Evolutionary conservation across 805 yeast species (phyloP).

Genomic region (Candida dajiaensis): DNA sequence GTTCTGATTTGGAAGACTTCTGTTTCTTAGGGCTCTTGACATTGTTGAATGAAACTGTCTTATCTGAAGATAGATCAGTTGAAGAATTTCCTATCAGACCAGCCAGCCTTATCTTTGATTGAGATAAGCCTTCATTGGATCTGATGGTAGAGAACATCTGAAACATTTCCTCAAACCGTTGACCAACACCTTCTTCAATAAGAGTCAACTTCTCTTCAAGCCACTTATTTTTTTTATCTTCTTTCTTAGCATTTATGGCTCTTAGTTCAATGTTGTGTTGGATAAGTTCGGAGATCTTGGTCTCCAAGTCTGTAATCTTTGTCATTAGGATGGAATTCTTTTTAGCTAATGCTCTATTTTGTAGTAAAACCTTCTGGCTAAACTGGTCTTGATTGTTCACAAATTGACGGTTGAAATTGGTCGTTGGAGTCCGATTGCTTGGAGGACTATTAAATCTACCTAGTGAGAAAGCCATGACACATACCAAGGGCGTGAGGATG

Average conservation of each 20-base stretch:
- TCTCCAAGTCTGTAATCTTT: slow-evolving; percentile 48
- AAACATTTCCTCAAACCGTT: slow-evolving; percentile 40
- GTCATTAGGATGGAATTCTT: slow-evolving; percentile 48
- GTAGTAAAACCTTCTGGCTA: slow-evolving; percentile 25
- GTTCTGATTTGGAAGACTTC: slow-evolving; percentile 18
- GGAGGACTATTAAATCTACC: slow-evolving; percentile 15
- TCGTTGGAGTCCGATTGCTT: background rate
- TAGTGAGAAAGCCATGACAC: slow-evolving; percentile 23
- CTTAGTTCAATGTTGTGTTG: slow-evolving; percentile 43
- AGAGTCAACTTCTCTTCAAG: slow-evolving; percentile 31
- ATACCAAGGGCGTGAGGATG: background rate
- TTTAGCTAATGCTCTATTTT: slow-evolving; percentile 54
- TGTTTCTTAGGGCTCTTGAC: slow-evolving; percentile 19
- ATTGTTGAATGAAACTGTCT: slow-evolving; percentile 21
- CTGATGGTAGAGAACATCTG: slow-evolving; percentile 37
- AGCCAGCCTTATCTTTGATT: slow-evolving; percentile 11
- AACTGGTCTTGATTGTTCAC: slow-evolving; percentile 5
- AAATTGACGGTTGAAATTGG: background rate
- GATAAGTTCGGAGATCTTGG: slow-evolving; percentile 40
- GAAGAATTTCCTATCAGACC: slow-evolving; percentile 5
- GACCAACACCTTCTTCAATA: slow-evolving; percentile 36
- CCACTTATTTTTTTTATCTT: slow-evolving; percentile 25
- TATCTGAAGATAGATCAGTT: slow-evolving; percentile 11
- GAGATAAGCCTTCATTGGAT: slow-evolving; percentile 32
- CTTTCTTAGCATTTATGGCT: slow-evolving; percentile 28